A percentile compares a stretch with the other conserved stretches of the same genome.
phyloP scores from a whole-genome alignment of 345 rosid genomes.

The Iberis pinnata region DNA sequence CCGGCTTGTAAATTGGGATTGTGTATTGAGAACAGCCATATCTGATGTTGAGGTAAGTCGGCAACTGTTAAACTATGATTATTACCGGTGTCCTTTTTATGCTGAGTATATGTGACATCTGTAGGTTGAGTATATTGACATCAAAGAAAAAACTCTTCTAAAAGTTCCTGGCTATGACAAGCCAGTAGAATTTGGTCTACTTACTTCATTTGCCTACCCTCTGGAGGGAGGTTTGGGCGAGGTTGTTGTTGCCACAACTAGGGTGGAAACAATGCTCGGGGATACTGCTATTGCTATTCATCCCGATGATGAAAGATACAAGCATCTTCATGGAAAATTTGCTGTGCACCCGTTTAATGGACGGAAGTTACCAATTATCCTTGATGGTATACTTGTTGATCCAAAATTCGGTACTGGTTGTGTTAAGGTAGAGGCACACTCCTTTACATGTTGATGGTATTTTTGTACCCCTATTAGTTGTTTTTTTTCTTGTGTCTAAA shows the following conservation, averaged over 20 bases:
- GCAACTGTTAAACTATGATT: conserved; percentile 15
- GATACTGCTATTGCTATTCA: conserved; percentile 94
- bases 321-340: conserved; percentile 77
- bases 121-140: conserved; percentile 78
- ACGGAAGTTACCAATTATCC: conserved; percentile 68
- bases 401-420: conserved; percentile 93
- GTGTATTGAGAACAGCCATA: conserved; percentile 71
- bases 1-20: conserved; percentile 91
- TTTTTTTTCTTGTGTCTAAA: background rate
- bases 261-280: conserved; percentile 98
- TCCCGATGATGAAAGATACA: conserved; percentile 77
- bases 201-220: conserved; percentile 87
- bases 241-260: conserved; percentile 93
- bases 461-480: conserved; percentile 1
- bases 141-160: conserved; percentile 54
- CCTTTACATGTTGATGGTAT: conserved; percentile 13
- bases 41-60: conserved; percentile 77
- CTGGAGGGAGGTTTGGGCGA: conserved; percentile 72
- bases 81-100: conserved; percentile 17
- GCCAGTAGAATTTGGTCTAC: conserved; percentile 86
- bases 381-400: conserved; percentile 80
- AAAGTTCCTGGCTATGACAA: conserved; percentile 77
- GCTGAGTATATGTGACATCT: conserved; percentile 24
- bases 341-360: conserved; percentile 90
- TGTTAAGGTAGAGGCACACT: conserved; percentile 58